phyloP scores from a whole-genome alignment of 83 land plant species.

The Thuja plicata region DNA sequence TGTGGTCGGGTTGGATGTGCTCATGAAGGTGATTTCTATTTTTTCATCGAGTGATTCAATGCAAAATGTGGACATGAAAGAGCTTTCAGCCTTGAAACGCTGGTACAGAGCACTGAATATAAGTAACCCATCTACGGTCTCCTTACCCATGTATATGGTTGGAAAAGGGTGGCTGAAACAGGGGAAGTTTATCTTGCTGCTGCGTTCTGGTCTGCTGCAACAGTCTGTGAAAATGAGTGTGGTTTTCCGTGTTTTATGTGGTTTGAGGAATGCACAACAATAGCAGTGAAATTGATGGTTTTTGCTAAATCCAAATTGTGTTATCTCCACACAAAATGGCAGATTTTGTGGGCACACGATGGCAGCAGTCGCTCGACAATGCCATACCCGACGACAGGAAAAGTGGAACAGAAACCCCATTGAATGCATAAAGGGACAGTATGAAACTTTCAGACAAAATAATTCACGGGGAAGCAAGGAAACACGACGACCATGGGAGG shows the following conservation, averaged over 20 bases:
- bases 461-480: too few relatives aligned
- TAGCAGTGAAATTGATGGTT: slow-evolving; percentile 33
- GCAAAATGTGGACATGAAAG: not conserved
- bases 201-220: slow-evolving; percentile 29
- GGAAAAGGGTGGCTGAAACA: slow-evolving; percentile 13
- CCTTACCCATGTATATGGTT: slow-evolving; percentile 20
- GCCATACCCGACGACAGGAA: too few relatives aligned
- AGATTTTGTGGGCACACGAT: too few relatives aligned
- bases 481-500: too few relatives aligned
- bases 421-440: too few relatives aligned
- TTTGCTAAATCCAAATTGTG: slow-evolving; percentile 19
- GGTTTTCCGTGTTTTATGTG: slow-evolving; percentile 9
- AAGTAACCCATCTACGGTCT: not conserved
- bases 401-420: too few relatives aligned
- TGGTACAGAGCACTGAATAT: slow-evolving; percentile 27
- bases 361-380: too few relatives aligned
- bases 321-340: not conserved
- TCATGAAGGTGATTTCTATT: too few relatives aligned
- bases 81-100: slow-evolving; percentile 1
- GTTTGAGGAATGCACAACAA: slow-evolving; percentile 22
- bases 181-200: slow-evolving; percentile 23
- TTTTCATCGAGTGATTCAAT: not conserved
- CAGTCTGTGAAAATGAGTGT: not conserved
- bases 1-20: too few relatives aligned
- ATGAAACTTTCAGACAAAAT: too few relatives aligned